phyloP scores from a whole-genome alignment of 805 yeast species.

The Myxozyma sirexii region DNA sequence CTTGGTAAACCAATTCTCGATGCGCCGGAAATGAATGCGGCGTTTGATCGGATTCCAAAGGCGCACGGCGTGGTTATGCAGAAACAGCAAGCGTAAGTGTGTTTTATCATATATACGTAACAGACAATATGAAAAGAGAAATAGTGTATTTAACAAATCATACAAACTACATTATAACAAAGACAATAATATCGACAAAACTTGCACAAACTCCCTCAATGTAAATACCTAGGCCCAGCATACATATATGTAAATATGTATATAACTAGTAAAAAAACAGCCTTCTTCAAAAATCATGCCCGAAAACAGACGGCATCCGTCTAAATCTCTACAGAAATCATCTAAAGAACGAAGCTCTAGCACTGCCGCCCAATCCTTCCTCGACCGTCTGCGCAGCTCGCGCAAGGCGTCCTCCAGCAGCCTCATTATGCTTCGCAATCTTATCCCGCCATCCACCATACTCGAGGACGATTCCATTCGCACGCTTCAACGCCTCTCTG shows the following conservation, averaged over 20 bases:
- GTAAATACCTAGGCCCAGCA: neutral
- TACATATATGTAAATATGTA: neutral
- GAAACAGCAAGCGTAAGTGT: conserved; percentile 12
- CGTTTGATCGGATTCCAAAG: conserved; percentile 7
- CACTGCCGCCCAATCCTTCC: conserved; percentile 19
- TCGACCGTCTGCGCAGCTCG: conserved; percentile 46
- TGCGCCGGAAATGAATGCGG: conserved; percentile 18
- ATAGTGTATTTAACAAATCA: neutral
- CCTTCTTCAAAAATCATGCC: neutral
- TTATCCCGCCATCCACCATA: conserved; percentile 48
- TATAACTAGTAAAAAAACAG: neutral
- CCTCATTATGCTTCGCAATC: conserved; percentile 51
- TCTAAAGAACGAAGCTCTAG: conserved; percentile 7
- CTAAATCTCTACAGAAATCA: neutral
- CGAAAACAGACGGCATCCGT: neutral
- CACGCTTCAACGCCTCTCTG: conserved; percentile 43
- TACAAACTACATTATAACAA: neutral
- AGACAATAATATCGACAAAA: neutral
- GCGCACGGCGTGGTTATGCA: conserved; percentile 9
- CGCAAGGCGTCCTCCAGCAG: conserved; percentile 49
- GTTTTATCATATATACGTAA: no score
- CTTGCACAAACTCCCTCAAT: conserved; percentile 1
- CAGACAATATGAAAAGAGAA: neutral
- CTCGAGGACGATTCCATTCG: conserved; percentile 46
- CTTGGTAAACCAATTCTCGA: conserved; percentile 27